Conservation (phyloP, 78 protist species). For the Cavenderia fasciculata region DNA sequence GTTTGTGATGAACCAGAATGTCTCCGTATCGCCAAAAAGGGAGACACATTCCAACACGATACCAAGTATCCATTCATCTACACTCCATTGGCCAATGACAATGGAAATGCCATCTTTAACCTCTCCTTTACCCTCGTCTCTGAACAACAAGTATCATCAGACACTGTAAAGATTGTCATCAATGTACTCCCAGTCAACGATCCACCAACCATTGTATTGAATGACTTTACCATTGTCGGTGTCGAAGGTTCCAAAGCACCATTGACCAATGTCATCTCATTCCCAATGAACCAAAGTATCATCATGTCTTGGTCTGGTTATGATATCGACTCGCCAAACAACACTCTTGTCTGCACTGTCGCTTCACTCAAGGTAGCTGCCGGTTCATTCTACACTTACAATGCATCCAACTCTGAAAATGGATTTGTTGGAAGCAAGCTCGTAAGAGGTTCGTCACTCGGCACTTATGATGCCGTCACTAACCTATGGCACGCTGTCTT, state of each 20-base stretch:
- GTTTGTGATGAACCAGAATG: neutral
- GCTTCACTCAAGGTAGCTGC: neutral
- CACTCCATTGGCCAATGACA: neutral
- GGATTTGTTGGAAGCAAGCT: too few relatives aligned
- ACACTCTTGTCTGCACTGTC: neutral
- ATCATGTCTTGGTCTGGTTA: neutral
- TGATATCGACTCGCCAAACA: neutral
- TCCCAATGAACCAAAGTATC: neutral
- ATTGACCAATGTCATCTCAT: neutral
- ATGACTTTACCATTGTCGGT: neutral
- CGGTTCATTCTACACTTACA: neutral
- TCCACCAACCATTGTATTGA: conserved; percentile 28
- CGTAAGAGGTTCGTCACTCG: too few relatives aligned
- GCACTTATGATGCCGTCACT: neutral
- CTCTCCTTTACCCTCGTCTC: neutral
- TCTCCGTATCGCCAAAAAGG: neutral
- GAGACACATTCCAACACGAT: neutral
- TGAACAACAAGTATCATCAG: neutral
- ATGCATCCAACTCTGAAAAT: neutral
- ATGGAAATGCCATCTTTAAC: neutral
- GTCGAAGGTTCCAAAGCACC: neutral
- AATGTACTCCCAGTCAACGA: conserved; percentile 17
- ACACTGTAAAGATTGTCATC: neutral
- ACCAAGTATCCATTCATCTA: neutral
- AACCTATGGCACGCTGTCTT: neutral